Evolutionary conservation across 176 grass and related monocot genomes (phyloP), one percentile per base, ranked within the genome.

Genomic region (Raddia guianensis): DNA sequence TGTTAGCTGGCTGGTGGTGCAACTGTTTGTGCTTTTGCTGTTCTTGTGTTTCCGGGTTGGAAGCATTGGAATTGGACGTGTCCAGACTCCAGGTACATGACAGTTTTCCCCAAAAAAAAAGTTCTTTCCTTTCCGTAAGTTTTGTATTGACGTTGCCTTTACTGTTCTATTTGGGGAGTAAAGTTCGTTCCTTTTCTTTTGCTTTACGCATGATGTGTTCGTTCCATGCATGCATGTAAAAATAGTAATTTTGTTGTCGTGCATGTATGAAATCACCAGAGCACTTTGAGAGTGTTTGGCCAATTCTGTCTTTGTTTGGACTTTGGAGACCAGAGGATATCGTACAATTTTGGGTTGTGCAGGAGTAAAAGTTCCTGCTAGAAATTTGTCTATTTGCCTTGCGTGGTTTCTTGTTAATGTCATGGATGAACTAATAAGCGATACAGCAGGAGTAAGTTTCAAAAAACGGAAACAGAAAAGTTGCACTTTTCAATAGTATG

Each of bases 151-250:
- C 68, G 7, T 20, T 34, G 10, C 45, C 58, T 87, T 79, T 68
- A 32, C 47, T 70, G 16, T 42, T 63, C 16, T 40, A 40, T 15
- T 59, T 9, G 3, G 21, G 47, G 47, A 27, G 37, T 63, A 19
- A 80, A 34, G 64, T 13, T 69, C 44, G 34, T 63, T 61, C 47
- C 20, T 89, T 70, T 85, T 89, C 64, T 85, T 71, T 89, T 83
- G 40, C 63, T 89, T 80, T 80, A 74, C 58, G 13, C 12, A 19
- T n/a, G 44, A 53, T 45, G 47, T 68, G 1, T 51, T 56, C 2
- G 12, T 47, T 57, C 11, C 79, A 56, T 89, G 76, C 55, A 64
- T 75, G 55, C 49, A 69, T 49, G 49, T 49, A 63, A 63, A 49
- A 58, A 12, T 77, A 47, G 5, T 19, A 51, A n/a, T 35, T 75